A percentile compares a stretch with the other conserved stretches of the same genome.
Evolutionary conservation across 441 rosid genomes (phyloP).

Genomic region (Eutrema salsugineum): DNA sequence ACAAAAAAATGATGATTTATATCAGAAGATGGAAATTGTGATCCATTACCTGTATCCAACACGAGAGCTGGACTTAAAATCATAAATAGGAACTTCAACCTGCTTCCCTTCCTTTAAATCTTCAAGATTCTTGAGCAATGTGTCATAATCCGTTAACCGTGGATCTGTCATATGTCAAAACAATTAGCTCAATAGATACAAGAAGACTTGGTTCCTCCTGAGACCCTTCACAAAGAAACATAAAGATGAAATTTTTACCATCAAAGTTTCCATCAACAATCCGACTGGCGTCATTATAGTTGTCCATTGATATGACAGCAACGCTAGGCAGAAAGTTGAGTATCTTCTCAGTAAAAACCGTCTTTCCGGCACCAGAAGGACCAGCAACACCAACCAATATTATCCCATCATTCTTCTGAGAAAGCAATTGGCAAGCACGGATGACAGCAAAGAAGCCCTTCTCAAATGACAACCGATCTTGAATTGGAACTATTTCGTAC

Average conservation of each 20-base stretch:
- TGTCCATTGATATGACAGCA: constrained; percentile 94
- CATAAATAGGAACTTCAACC: constrained; percentile 86
- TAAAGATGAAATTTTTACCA: constrained; percentile 44
- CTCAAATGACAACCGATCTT: constrained; percentile 74
- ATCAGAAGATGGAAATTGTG: constrained; percentile 5
- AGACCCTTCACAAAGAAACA: not conserved
- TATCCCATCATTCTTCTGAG: constrained; percentile 84
- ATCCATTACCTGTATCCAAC: constrained; percentile 75
- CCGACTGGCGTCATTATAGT: constrained; percentile 87
- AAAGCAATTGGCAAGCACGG: constrained; percentile 86
- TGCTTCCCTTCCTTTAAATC: constrained; percentile 83
- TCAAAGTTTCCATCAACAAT: constrained; percentile 96
- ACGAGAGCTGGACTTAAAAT: constrained; percentile 91
- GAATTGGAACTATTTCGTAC: constrained; percentile 68
- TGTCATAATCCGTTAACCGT: constrained; percentile 94
- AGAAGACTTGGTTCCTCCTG: not conserved
- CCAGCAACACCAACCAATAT: constrained; percentile 90
- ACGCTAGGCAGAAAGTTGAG: constrained; percentile 82
- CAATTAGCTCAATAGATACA: not conserved
- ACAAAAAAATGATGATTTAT: not conserved
- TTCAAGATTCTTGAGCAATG: constrained; percentile 73
- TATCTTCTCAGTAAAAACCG: constrained; percentile 89
- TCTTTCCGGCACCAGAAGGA: constrained; percentile 99
- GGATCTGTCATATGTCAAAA: constrained; percentile 70
- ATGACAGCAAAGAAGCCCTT: constrained; percentile 88